Evolutionary conservation across 495 filamentous ascomycete genomes (phyloP), one percentile per base, ranked within the genome.

Genomic region (Podospora pseudopauciseta): DNA sequence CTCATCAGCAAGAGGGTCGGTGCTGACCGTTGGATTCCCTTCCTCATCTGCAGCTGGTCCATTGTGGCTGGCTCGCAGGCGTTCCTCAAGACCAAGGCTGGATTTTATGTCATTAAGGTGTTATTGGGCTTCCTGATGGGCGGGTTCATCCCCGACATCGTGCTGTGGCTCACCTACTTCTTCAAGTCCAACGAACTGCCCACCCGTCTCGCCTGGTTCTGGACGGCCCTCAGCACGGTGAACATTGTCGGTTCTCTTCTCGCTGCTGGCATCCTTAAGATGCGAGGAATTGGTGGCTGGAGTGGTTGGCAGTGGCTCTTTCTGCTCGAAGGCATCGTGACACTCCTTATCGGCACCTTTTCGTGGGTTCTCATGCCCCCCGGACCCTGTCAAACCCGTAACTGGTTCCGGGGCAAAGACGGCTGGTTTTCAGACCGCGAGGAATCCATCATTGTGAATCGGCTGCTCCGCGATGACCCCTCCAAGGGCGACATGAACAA

Each of bases 401-500:
- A 78, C 61, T 84, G 84, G 83, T 83, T 84, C 64, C 77, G 86
- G 7, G 80, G 83, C 18, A 86, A 85, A 65, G 68, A 80, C 34
- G 86, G 86, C 1, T 90, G 88, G 88, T 89, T 88, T 70, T 83
- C 73, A 0, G 86, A 86, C 5, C 81, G 80, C n/a, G 87, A 88
- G 68, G 86, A 84, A 44, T 68, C 68, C 13, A 90, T 90, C 67
- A 73, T 89, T 4, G 86, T 88, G 53, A 90, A 90, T 71, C 81
- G 87, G 0, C 77, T 90, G 18, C 76, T 89, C 4, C 85, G 88
- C 26, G 88, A 90, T 60, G 88, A 89, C 70, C 87, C 88, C 18
- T 82, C 80, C 63, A 90, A 89, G 73, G 87, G 85, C 27, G 81
- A 85, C 65, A 89, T 89, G 87, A 84, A 89, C 77, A 90, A 89